A percentile compares a stretch with the other conserved stretches of the same genome.
These are phyloP conservation scores for Fistulinella cinereoalba DNA, from an alignment of 1,284 basidiomycete genomes.

Conservation along the genomic window DNA sequence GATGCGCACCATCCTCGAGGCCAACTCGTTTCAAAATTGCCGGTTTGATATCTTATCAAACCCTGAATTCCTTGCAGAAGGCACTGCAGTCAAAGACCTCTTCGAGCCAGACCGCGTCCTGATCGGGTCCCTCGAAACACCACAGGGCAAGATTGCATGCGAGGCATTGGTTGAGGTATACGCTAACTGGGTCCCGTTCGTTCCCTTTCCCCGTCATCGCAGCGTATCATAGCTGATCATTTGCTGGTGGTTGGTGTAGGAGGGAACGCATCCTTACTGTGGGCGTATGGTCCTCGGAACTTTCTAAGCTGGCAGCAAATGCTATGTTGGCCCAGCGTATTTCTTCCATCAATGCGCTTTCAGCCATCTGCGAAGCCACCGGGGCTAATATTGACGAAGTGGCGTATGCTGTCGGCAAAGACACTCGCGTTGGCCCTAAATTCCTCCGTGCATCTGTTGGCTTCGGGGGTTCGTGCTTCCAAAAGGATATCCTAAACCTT, in stretches of 20 bases:
- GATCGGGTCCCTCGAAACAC: slow-evolving; percentile 91
- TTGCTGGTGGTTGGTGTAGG: slow-evolving; percentile 41
- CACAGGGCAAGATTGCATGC: slow-evolving; percentile 82
- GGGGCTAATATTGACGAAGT: slow-evolving; percentile 99
- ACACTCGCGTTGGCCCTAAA: slow-evolving; percentile 90
- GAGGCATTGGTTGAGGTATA: slow-evolving; percentile 79
- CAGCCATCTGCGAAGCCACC: slow-evolving; percentile 99
- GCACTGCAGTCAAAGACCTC: slow-evolving; percentile 91
- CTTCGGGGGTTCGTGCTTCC: slow-evolving; percentile 99
- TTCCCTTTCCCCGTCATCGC: slow-evolving; percentile 14
- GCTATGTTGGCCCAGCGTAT: slow-evolving; percentile 98
- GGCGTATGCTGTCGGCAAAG: slow-evolving; percentile 90
- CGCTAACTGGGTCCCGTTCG: slow-evolving; percentile 93
- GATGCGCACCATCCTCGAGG: slow-evolving; percentile 98
- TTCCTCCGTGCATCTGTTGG: slow-evolving; percentile 95
- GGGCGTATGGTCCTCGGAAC: slow-evolving; percentile 97
- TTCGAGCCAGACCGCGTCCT: slow-evolving; percentile 92
- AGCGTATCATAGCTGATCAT: too few relatives aligned
- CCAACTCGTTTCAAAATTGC: slow-evolving; percentile 90
- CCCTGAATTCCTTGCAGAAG: slow-evolving; percentile 98
- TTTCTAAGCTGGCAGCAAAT: slow-evolving; percentile 98
- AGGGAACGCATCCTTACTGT: slow-evolving; percentile 85
- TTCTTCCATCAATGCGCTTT: slow-evolving; percentile 96
- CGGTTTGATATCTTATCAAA: slow-evolving; percentile 99
- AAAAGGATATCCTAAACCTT: slow-evolving; percentile 98